These are phyloP conservation scores for Russula sp. DNA, from an alignment of 768 basidiomycete species.

Conservation along the genomic window DNA sequence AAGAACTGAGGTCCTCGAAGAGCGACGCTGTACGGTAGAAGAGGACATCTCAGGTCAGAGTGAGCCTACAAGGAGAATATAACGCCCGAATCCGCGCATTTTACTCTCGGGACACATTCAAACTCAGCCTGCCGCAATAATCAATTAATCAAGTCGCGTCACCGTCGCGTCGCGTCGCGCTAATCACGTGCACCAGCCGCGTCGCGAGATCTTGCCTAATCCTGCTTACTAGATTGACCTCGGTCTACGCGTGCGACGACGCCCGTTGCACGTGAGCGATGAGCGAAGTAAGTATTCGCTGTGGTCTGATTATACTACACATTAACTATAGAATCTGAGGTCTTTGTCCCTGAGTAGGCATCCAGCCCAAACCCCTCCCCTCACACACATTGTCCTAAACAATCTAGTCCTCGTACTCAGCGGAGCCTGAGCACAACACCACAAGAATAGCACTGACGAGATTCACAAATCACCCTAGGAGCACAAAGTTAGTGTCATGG, in stretches of 20 bases:
- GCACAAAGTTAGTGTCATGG: background rate
- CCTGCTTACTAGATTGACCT: conserved; percentile 1
- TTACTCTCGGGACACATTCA: conserved; percentile 21
- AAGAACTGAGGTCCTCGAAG: conserved; percentile 27
- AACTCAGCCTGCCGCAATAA: conserved; percentile 25
- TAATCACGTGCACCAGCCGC: conserved; percentile 5
- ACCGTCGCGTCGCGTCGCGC: conserved; percentile 25
- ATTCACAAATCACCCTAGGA: background rate
- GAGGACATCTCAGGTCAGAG: conserved; percentile 16
- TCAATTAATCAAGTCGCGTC: conserved; percentile 19
- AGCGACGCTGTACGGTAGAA: conserved; percentile 14
- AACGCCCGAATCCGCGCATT: conserved; percentile 14
- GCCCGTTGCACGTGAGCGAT: too few species aligned
- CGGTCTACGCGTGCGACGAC: too few species aligned
- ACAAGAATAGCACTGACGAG: background rate
- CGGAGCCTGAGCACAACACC: background rate
- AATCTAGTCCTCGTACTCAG: too few species aligned
- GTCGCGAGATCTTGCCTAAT: conserved; percentile 10
- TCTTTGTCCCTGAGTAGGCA: too few species aligned
- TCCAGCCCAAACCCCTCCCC: too few species aligned
- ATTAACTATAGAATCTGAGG: background rate
- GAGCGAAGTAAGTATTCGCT: background rate
- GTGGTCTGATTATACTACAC: background rate
- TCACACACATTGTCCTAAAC: too few species aligned
- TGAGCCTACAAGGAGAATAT: conserved; percentile 1